Conservation (phyloP, 2,329 filamentous ascomycete species). For the Trichoderma arundinaceum region DNA sequence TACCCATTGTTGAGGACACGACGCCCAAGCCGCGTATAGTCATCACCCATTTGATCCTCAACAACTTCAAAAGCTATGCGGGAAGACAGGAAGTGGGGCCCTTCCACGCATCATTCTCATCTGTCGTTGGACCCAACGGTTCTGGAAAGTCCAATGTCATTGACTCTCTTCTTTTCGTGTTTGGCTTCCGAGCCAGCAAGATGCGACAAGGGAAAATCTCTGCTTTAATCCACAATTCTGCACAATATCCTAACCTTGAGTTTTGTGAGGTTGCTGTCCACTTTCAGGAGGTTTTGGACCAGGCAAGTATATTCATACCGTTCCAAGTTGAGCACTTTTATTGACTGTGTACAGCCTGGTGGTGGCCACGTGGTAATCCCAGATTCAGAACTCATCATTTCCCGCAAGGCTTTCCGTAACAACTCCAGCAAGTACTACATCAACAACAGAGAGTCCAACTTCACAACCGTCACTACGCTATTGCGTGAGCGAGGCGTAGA, state of each 20-base stretch:
- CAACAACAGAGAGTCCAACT: slow-evolving; percentile 86
- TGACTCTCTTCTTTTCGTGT: slow-evolving; percentile 97
- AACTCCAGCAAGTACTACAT: slow-evolving; percentile 99
- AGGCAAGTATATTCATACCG: slow-evolving; percentile 52
- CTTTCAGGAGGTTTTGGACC: slow-evolving; percentile 93
- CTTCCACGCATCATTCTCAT: slow-evolving; percentile 96
- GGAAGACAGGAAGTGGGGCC: slow-evolving; percentile 93
- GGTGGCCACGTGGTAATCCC: slow-evolving; percentile 79
- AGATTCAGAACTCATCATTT: slow-evolving; percentile 84
- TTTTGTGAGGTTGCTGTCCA: slow-evolving; percentile 96
- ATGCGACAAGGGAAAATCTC: slow-evolving; percentile 99
- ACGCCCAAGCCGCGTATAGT: slow-evolving; percentile 86
- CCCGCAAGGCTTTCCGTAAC: slow-evolving; percentile 93
- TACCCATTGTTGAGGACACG: slow-evolving; percentile 72
- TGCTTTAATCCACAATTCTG: slow-evolving; percentile 96
- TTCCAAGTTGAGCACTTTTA: neutral
- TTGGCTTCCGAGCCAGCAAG: slow-evolving; percentile 97
- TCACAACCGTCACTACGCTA: slow-evolving; percentile 86
- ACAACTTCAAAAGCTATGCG: slow-evolving; percentile 99
- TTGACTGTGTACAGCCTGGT: slow-evolving; percentile 58
- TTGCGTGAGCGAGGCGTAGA: slow-evolving; percentile 89
- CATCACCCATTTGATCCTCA: slow-evolving; percentile 88
- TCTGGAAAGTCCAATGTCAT: slow-evolving; percentile 99
- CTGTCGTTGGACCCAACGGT: slow-evolving; percentile 95
- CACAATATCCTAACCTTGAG: slow-evolving; percentile 80